phyloP scores from a whole-genome alignment of 1,284 basidiomycete genomes.

The Pseudozyma tsukubaensis region DNA sequence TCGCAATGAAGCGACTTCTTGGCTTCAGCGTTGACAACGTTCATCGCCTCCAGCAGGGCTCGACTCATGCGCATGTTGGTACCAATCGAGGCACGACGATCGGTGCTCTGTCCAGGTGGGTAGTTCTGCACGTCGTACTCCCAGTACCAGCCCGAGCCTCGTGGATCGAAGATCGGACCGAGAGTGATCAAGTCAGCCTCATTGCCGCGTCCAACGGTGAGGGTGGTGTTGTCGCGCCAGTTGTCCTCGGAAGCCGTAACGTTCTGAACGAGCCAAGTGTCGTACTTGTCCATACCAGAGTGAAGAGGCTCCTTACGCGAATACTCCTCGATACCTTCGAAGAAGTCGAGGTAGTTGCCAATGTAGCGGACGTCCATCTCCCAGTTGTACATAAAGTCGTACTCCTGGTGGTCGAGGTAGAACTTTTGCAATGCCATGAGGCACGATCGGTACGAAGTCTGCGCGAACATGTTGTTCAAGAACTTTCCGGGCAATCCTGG shows the following conservation, averaged over 20 bases:
- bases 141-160: constrained; percentile 68
- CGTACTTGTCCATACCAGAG: constrained; percentile 68
- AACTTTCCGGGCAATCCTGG: constrained; percentile 67
- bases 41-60: constrained; percentile 67
- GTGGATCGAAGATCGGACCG: constrained; percentile 68
- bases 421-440: constrained; percentile 69
- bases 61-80: constrained; percentile 69
- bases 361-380: constrained; percentile 69
- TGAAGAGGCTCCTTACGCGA: constrained; percentile 64
- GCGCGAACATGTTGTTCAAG: constrained; percentile 68
- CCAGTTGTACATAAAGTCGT: constrained; percentile 69
- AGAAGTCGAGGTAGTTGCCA: constrained; percentile 68
- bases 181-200: constrained; percentile 68
- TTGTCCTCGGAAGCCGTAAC: constrained; percentile 63
- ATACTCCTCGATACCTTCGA: constrained; percentile 67
- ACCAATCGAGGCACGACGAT: constrained; percentile 67
- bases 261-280: constrained; percentile 66
- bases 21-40: constrained; percentile 68
- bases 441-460: constrained; percentile 68
- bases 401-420: constrained; percentile 68
- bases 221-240: constrained; percentile 57
- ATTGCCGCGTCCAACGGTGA: constrained; percentile 56
- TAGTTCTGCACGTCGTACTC: constrained; percentile 69
- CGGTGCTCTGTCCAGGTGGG: constrained; percentile 61
- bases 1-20: constrained; percentile 68